Evolutionary conservation across 768 basidiomycete genomes (phyloP).

Genomic region (Symmetrospora coprosmae): DNA sequence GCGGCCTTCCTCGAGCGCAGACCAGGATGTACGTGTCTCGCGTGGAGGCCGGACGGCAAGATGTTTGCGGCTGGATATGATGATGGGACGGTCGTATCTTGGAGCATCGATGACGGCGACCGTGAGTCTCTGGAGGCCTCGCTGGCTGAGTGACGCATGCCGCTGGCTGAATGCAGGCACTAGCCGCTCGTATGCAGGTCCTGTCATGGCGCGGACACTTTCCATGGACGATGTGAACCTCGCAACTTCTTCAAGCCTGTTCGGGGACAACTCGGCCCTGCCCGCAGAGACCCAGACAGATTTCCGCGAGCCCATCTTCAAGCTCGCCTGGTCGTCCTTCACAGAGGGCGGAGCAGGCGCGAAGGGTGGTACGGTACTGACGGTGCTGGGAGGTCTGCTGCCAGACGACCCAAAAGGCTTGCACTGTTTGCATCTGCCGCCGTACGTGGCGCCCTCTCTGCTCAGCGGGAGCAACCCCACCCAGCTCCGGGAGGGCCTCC

Average conservation of each 20-base stretch:
- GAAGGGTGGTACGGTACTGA: conserved; percentile 48
- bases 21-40: conserved; percentile 54
- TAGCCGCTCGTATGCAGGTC: conserved; percentile 39
- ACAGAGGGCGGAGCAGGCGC: conserved; percentile 24
- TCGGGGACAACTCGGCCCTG: conserved; percentile 29
- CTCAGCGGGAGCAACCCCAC: conserved; percentile 23
- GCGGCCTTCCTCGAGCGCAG: conserved; percentile 57
- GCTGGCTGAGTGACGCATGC: no score
- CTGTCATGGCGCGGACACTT: conserved; percentile 56
- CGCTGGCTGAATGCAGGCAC: no score
- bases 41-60: conserved; percentile 52
- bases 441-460: conserved; percentile 33
- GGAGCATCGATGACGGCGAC: conserved; percentile 64
- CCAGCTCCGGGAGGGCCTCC: conserved; percentile 49
- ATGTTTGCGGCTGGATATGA: conserved; percentile 65
- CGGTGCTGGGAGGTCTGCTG: conserved; percentile 63
- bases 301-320: conserved; percentile 63
- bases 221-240: conserved; percentile 40
- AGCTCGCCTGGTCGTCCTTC: conserved; percentile 54
- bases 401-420: conserved; percentile 48
- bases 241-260: conserved; percentile 39
- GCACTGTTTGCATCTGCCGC: conserved; percentile 54
- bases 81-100: conserved; percentile 71
- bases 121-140: no score
- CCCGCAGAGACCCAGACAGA: conserved; percentile 23